Base-by-base conservation (phyloP, 75 land plant species). In the Picea sitchensis region DNA sequence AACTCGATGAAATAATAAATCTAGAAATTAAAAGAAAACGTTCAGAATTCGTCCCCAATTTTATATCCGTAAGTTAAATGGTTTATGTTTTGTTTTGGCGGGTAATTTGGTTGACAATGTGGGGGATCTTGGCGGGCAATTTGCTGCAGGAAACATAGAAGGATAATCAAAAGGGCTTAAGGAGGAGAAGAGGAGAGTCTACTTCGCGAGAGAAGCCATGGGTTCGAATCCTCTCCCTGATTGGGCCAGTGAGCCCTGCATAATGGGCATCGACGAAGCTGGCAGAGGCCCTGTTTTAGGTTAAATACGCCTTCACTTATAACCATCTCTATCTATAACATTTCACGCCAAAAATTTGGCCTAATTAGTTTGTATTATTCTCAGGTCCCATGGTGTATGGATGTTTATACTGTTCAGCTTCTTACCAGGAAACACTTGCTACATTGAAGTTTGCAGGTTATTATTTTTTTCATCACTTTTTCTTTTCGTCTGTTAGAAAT, bases 181-280 rank as follows among this genome's bases (percentile, higher is more conserved):
- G 56, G 11, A 11, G 56, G 56, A 51, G 12, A 51, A 9, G 56
- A 51, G 56, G 56, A 51, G 56, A 11, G 56, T 9, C 2, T 51
- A 51, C 12, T 51, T 51, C 11, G 56, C 12, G 2, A 51, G 56
- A 51, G 1, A 9, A 9, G 56, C 9, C 1, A 87, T 86, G 85
- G 90, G 72, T 77, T 87, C 83, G 75, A 75, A 76, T 26, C 41
- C 82, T 32, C 75, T 82, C 26, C 92, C 98, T 12, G 58, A 80
- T 41, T 96, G 98, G 98, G 90, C 89, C 5, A 76, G 89, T n/a
- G 34, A 82, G 80, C 95, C 95, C 12, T 95, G 99, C 83, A 78
- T 94, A n/a, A 88, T 96, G 98, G 99, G 99, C 79, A 95, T 96
- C 76, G 99, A 96, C 47, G 99, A 96, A 87, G 99, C 99, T 68